Conservation (phyloP, 768 basidiomycete species). For the Coprinopsis sp. region DNA sequence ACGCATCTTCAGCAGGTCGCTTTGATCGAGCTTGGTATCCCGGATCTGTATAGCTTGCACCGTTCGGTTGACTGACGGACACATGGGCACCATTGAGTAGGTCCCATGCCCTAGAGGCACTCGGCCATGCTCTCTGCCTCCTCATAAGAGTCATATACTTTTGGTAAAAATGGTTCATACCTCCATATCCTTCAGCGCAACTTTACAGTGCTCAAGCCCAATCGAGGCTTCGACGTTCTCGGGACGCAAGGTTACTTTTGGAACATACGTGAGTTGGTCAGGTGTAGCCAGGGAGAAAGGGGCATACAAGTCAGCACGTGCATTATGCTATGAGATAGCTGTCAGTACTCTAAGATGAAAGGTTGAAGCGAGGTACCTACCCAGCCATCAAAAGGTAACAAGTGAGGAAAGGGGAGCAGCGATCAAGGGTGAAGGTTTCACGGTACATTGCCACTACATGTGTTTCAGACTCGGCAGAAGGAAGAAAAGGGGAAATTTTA, state of each 20-base stretch:
- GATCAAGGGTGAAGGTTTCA: constrained; percentile 56
- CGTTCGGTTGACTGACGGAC: constrained; percentile 31
- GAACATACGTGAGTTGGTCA: constrained; percentile 10
- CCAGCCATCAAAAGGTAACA: constrained; percentile 68
- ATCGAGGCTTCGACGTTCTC: constrained; percentile 65
- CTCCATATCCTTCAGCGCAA: constrained; percentile 63
- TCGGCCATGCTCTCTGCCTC: constrained; percentile 67
- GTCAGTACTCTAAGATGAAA: constrained; percentile 11
- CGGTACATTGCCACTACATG: constrained; percentile 52
- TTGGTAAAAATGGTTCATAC: constrained; percentile 29
- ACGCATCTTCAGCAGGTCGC: constrained; percentile 57
- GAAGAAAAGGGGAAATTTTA: constrained; percentile 22
- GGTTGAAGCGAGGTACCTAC: constrained; percentile 36
- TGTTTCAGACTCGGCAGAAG: not conserved
- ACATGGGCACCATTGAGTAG: constrained; percentile 64
- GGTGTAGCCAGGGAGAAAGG: constrained; percentile 8
- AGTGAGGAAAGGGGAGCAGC: constrained; percentile 60
- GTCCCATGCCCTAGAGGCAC: constrained; percentile 60
- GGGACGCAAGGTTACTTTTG: constrained; percentile 72
- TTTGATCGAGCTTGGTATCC: constrained; percentile 44
- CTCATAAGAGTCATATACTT: constrained; percentile 11
- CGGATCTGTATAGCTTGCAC: constrained; percentile 11
- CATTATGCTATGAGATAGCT: constrained; percentile 57
- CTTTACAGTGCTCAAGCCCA: constrained; percentile 60
- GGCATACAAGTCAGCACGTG: constrained; percentile 66